Conservation (phyloP, 805 yeast species). For the Pichia phayaonensis region DNA sequence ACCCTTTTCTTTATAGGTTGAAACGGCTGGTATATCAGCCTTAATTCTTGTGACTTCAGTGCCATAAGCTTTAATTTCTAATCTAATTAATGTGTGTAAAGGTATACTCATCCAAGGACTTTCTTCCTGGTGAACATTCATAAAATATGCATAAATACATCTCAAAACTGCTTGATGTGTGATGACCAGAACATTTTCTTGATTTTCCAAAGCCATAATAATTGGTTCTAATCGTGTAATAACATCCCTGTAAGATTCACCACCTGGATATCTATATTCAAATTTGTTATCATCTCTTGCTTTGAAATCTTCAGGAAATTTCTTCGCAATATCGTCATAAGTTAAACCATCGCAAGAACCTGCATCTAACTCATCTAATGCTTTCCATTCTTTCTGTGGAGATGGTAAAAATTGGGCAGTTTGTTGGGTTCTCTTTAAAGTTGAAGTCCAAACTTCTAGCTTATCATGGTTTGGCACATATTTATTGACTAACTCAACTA, state of each 20-base stretch:
- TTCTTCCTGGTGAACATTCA: slow-evolving; percentile 97
- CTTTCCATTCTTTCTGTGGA: slow-evolving; percentile 88
- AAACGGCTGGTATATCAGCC: slow-evolving; percentile 96
- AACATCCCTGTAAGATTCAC: slow-evolving; percentile 94
- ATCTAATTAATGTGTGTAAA: slow-evolving; percentile 83
- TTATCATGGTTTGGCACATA: slow-evolving; percentile 55
- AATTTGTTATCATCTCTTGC: slow-evolving; percentile 95
- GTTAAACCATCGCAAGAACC: slow-evolving; percentile 98
- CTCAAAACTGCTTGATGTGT: slow-evolving; percentile 97
- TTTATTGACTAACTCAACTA: slow-evolving; percentile 67
- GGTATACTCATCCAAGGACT: slow-evolving; percentile 99
- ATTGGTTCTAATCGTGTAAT: slow-evolving; percentile 93
- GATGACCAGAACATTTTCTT: slow-evolving; percentile 89
- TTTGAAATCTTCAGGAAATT: slow-evolving; percentile 88
- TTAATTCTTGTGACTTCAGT: slow-evolving; percentile 84
- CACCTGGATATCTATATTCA: slow-evolving; percentile 93
- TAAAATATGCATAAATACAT: slow-evolving; percentile 94
- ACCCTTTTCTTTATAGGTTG: slow-evolving; percentile 94
- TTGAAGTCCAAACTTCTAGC: slow-evolving; percentile 93
- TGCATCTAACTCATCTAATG: slow-evolving; percentile 92
- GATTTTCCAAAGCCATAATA: slow-evolving; percentile 96
- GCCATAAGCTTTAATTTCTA: slow-evolving; percentile 92
- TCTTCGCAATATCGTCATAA: slow-evolving; percentile 79
- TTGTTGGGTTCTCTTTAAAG: slow-evolving; percentile 84
- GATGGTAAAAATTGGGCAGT: slow-evolving; percentile 80